Evolutionary conservation across 2,329 filamentous ascomycete genomes (phyloP).

Genomic region (Diplodia sapinea): DNA sequence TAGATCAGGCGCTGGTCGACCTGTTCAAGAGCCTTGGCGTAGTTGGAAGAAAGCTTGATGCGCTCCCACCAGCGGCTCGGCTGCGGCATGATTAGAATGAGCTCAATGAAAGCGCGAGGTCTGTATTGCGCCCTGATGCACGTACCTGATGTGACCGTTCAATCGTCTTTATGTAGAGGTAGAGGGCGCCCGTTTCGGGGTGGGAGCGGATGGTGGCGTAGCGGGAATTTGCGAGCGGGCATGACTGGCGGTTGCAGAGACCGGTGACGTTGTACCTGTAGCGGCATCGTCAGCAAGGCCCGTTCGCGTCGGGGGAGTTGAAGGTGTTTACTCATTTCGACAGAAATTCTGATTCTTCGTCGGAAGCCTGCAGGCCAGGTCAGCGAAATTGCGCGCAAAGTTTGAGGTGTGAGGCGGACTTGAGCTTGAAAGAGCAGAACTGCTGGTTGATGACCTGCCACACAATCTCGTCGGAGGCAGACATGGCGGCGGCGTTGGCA

Average conservation of each 20-base stretch:
- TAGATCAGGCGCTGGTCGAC: conserved; percentile 75
- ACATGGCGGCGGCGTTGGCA: conserved; percentile 10
- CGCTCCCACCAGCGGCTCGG: conserved; percentile 77
- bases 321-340: conserved; percentile 69
- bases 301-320: neutral
- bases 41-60: conserved; percentile 88
- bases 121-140: neutral
- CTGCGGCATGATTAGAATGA: neutral
- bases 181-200: conserved; percentile 79
- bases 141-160: conserved; percentile 73
- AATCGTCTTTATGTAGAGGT: conserved; percentile 96
- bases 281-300: neutral
- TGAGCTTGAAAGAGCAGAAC: conserved; percentile 94
- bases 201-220: conserved; percentile 91
- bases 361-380: conserved; percentile 40
- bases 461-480: conserved; percentile 84
- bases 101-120: neutral
- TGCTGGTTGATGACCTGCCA: conserved; percentile 97
- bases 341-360: conserved; percentile 92
- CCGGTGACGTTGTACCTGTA: conserved; percentile 78
- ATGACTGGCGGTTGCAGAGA: conserved; percentile 84
- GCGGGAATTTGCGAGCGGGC: conserved; percentile 86
- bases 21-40: conserved; percentile 84
- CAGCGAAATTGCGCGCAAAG: conserved; percentile 35
- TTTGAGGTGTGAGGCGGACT: conserved; percentile 51